These are phyloP conservation scores for Hypoxylon sp. DNA, from an alignment of 2,329 filamentous ascomycete genomes.

Conservation along the genomic window DNA sequence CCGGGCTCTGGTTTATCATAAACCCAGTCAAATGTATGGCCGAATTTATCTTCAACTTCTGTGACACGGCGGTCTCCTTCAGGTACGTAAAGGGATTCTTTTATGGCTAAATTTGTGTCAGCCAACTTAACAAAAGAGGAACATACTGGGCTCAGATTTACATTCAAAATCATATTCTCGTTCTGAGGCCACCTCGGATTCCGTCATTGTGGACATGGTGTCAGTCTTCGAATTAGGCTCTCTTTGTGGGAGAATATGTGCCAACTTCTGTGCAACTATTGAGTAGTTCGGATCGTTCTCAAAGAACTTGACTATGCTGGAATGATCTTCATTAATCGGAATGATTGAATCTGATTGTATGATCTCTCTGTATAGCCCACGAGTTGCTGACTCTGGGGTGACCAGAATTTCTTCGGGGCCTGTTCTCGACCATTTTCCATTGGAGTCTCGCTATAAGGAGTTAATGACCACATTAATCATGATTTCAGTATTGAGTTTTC, in stretches of 20 bases:
- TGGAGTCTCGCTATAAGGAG: conserved; percentile 18
- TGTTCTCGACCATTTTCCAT: conserved; percentile 30
- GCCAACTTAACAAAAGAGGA: neutral
- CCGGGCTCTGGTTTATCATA: conserved; percentile 6
- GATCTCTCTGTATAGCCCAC: conserved; percentile 26
- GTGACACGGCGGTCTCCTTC: neutral
- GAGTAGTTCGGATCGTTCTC: conserved; percentile 23
- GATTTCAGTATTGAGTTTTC: conserved; percentile 2
- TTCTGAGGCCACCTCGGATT: neutral
- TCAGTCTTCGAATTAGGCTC: neutral
- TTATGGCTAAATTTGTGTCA: neutral
- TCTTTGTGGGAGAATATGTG: conserved; percentile 1
- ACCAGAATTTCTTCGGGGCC: conserved; percentile 44
- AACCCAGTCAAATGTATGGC: conserved; percentile 13
- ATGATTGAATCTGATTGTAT: conserved; percentile 18
- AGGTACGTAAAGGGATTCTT: neutral
- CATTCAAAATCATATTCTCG: neutral
- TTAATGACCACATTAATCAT: neutral
- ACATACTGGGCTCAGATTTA: neutral
- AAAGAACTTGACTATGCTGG: conserved; percentile 50
- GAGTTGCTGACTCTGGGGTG: conserved; percentile 44
- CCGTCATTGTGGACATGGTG: neutral
- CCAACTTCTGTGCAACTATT: conserved; percentile 15
- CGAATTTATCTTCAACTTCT: conserved; percentile 7
- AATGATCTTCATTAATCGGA: conserved; percentile 48